phyloP scores from a whole-genome alignment of 176 grass and related monocot genomes.

The Stipa capillata region DNA sequence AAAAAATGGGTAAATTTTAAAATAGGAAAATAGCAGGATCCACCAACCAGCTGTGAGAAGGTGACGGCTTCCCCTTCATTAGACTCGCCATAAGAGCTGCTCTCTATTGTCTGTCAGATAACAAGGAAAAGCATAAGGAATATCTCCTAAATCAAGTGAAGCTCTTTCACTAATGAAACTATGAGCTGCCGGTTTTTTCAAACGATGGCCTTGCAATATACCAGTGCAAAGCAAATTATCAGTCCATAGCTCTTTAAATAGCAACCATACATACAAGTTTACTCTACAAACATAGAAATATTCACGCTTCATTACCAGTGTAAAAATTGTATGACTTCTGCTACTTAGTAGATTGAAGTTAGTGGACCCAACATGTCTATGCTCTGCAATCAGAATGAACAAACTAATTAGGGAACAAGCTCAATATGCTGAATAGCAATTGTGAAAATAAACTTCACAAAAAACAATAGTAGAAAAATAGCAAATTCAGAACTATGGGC shows the following conservation, averaged over 20 bases:
- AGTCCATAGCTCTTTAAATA: slow-evolving; percentile 4
- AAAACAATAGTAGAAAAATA: slow-evolving; percentile 12
- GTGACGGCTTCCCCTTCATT: slow-evolving; percentile 80
- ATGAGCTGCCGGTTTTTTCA: neutral
- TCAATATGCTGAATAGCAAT: slow-evolving; percentile 4
- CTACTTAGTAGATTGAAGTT: slow-evolving; percentile 99
- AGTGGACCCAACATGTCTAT: slow-evolving; percentile 97
- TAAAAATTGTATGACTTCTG: slow-evolving; percentile 99
- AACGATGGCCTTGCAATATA: neutral
- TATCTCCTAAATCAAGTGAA: neutral
- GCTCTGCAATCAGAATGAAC: slow-evolving; percentile 56
- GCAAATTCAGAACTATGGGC: neutral
- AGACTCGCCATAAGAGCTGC: slow-evolving; percentile 71
- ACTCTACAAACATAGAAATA: neutral
- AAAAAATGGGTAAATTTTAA: slow-evolving; percentile 2
- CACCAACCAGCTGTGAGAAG: slow-evolving; percentile 89
- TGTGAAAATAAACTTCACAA: neutral
- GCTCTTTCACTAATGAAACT: slow-evolving; percentile 11
- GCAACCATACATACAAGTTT: neutral
- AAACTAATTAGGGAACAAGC: slow-evolving; percentile 4
- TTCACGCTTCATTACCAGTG: slow-evolving; percentile 56
- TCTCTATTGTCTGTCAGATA: slow-evolving; percentile 87
- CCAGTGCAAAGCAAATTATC: neutral
- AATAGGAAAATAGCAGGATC: neutral
- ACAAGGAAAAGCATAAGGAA: slow-evolving; percentile 4